Percentiles rank a stretch among this genome's conserved stretches.
Evolutionary conservation across 208 protist species (phyloP).

Genomic region (Trypanosoma vivax): DNA sequence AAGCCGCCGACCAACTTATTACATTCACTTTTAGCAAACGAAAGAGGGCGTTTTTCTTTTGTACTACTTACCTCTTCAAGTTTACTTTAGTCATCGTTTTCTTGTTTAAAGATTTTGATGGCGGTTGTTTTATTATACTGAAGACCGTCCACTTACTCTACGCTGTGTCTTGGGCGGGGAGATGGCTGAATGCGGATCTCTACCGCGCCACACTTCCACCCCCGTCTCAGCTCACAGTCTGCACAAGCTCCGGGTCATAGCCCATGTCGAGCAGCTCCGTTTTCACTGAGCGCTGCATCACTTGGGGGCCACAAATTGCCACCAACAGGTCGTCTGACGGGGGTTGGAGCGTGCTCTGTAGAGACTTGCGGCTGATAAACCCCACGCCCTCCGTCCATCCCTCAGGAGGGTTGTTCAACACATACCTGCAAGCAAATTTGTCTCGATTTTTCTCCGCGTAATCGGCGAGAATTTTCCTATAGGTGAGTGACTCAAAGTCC

Average conservation of each 20-base stretch:
- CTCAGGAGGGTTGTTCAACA: conserved; percentile 45
- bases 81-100: no score
- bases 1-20: no score
- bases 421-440: conserved; percentile 39
- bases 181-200: not conserved
- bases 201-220: not conserved
- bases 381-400: conserved; percentile 63
- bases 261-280: conserved; percentile 34
- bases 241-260: conserved; percentile 52
- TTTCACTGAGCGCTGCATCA: conserved; percentile 68
- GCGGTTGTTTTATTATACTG: no score
- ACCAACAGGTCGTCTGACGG: conserved; percentile 63
- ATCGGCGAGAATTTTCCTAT: conserved; percentile 28
- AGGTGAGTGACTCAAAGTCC: conserved; percentile 50
- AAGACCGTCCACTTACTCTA: not conserved
- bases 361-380: conserved; percentile 29
- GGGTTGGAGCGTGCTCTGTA: conserved; percentile 37
- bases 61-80: no score
- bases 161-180: not conserved
- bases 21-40: no score
- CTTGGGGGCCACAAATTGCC: conserved; percentile 70
- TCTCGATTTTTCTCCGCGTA: conserved; percentile 33
- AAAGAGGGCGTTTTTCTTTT: no score
- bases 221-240: conserved; percentile 48
- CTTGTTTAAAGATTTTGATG: no score